A percentile compares a stretch with the other conserved stretches of the same genome.
Conservation (phyloP, 1,284 basidiomycete genomes). For the Boletellus deceptivus region DNA sequence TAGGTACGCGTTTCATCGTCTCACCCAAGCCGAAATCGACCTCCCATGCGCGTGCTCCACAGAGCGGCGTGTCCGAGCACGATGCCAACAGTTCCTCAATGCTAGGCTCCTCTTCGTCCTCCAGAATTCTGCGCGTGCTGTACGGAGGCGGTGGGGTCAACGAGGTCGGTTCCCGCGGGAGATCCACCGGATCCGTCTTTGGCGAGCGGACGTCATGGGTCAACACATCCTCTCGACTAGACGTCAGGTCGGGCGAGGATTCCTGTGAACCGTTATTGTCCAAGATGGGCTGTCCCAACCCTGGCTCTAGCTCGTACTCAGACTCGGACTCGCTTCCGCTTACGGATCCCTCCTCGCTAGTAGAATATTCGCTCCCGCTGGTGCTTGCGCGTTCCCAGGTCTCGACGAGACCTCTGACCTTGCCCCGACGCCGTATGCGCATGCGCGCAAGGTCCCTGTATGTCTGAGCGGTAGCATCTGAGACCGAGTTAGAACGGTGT, state of each 20-base stretch:
- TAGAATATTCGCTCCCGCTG: conserved; percentile 28
- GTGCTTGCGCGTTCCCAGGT: conserved; percentile 27
- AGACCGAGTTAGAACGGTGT: conserved; percentile 27
- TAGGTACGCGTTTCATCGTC: conserved; percentile 29
- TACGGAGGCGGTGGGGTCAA: conserved; percentile 22
- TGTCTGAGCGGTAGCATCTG: conserved; percentile 26
- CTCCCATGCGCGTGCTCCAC: conserved; percentile 32
- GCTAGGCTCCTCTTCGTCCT: conserved; percentile 28
- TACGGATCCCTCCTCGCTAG: conserved; percentile 18
- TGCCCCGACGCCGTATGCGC: conserved; percentile 29
- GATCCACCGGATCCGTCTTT: not conserved
- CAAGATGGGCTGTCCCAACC: not conserved
- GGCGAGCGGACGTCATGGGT: not conserved
- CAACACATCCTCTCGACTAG: not conserved
- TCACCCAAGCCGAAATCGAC: conserved; percentile 28
- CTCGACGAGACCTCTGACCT: conserved; percentile 33
- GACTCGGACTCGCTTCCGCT: conserved; percentile 24
- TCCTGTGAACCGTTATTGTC: not conserved
- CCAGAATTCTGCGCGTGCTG: not conserved
- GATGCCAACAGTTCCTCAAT: conserved; percentile 30
- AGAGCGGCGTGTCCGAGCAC: conserved; percentile 19
- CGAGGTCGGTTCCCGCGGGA: conserved; percentile 1
- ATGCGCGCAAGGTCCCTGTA: conserved; percentile 33
- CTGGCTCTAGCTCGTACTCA: conserved; percentile 19
- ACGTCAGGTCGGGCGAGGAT: not conserved